Conservation (phyloP, 306 rosid genomes). For the Adenanthera pavonina region DNA sequence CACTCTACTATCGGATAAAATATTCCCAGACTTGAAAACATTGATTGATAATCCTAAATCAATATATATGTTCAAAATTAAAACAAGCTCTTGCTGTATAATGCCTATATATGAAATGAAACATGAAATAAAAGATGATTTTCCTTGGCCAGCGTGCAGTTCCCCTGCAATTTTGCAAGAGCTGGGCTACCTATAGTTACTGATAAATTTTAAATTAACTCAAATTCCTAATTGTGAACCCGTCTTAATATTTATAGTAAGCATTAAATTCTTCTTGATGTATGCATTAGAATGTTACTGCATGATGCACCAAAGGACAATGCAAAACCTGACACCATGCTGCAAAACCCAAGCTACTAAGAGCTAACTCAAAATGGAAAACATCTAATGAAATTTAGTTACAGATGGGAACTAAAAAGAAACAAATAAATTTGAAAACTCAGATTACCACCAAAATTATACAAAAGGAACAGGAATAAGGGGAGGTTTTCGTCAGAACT, state of each 20-base stretch:
- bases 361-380: constrained; percentile 17
- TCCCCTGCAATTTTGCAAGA: no score
- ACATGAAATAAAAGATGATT: no score
- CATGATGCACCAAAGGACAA: constrained; percentile 1
- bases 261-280: background rate
- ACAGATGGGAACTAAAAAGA: background rate
- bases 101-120: no score
- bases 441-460: background rate
- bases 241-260: no score
- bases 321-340: background rate
- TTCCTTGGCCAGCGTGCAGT: no score
- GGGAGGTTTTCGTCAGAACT: background rate
- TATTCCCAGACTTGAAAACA: background rate
- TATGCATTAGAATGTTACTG: background rate
- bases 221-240: background rate
- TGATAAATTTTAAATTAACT: background rate
- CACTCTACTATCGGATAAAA: background rate
- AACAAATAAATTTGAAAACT: background rate
- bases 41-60: background rate
- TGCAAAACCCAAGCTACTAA: background rate
- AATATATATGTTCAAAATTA: no score
- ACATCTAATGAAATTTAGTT: constrained; percentile 15
- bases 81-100: no score
- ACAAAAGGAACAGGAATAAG: background rate
- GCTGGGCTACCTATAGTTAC: background rate